Conservation (phyloP, 352 stramenopile species). For the Pythium folliculosum region DNA sequence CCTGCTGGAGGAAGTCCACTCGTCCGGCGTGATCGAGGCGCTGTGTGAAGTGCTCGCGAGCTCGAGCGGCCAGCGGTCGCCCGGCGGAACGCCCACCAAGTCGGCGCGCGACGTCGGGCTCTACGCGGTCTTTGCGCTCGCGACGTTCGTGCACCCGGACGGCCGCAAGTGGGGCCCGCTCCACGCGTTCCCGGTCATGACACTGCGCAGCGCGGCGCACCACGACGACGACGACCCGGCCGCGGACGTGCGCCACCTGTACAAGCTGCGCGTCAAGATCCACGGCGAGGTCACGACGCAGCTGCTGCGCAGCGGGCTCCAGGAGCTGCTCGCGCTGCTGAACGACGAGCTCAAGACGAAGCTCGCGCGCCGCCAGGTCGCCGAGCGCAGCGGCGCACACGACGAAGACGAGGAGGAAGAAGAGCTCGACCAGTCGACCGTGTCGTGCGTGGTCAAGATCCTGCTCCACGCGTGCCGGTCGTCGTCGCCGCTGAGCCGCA, state of each 20-base stretch:
- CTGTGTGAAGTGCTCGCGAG: conserved; percentile 58
- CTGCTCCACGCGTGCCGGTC: conserved; percentile 63
- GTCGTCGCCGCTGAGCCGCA: conserved; percentile 65
- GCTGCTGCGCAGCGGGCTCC: conserved; percentile 49
- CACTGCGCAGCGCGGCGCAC: conserved; percentile 22
- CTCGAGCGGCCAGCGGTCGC: conserved; percentile 48
- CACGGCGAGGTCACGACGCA: conserved; percentile 68
- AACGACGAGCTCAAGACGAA: conserved; percentile 48
- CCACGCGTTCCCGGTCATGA: conserved; percentile 62
- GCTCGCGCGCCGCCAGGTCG: conserved; percentile 11
- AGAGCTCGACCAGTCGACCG: conserved; percentile 62
- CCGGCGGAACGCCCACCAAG: conserved; percentile 50
- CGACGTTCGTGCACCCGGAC: conserved; percentile 72
- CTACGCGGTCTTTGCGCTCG: conserved; percentile 68
- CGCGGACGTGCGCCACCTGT: conserved; percentile 46
- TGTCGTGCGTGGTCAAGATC: conserved; percentile 77
- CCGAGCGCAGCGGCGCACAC: background rate
- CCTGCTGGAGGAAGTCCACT: conserved; percentile 57
- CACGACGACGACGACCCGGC: conserved; percentile 18
- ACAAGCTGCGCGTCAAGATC: conserved; percentile 69
- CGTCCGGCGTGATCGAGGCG: conserved; percentile 61
- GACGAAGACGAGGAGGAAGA: conserved; percentile 41
- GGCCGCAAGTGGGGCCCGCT: conserved; percentile 53
- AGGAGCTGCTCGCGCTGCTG: conserved; percentile 52
- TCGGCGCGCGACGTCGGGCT: conserved; percentile 44